These are phyloP conservation scores for Lipomyces orientalis DNA, from an alignment of 805 yeast species.

Conservation along the genomic window DNA sequence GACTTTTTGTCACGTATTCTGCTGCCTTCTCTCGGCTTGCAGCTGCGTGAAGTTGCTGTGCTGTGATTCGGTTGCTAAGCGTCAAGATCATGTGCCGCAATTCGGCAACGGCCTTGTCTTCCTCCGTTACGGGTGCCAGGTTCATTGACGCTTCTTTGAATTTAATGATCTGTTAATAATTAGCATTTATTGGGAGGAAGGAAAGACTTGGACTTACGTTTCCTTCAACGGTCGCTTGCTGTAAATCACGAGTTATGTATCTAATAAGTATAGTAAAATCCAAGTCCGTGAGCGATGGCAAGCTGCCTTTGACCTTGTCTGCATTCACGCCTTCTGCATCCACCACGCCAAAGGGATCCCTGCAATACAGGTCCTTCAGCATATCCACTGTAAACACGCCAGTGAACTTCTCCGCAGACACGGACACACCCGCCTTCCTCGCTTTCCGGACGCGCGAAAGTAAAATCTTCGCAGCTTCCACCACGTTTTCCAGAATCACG, in stretches of 20 bases:
- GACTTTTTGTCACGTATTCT: constrained; percentile 12
- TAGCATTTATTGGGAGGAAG: constrained; percentile 2
- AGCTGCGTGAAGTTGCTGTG: constrained; percentile 6
- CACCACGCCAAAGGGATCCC: constrained; percentile 22
- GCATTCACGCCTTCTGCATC: constrained; percentile 1
- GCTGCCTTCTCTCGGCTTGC: constrained; percentile 18
- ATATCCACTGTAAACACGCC: constrained; percentile 25
- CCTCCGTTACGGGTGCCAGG: constrained; percentile 23
- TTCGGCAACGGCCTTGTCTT: constrained; percentile 28
- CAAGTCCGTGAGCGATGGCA: constrained; percentile 17
- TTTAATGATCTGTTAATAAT: constrained; percentile 17
- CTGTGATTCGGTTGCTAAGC: constrained; percentile 10
- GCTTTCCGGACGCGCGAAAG: constrained; percentile 17
- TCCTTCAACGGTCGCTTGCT: constrained; percentile 12
- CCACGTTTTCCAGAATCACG: constrained; percentile 28
- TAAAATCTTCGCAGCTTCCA: constrained; percentile 23
- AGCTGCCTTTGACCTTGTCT: not conserved
- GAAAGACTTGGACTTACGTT: constrained; percentile 10
- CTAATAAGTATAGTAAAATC: constrained; percentile 23
- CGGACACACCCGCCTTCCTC: not conserved
- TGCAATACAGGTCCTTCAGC: constrained; percentile 17
- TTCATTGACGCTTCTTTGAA: constrained; percentile 3
- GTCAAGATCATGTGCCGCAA: constrained; percentile 10
- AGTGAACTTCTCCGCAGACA: constrained; percentile 6
- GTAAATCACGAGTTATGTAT: constrained; percentile 25